Evolutionary conservation across 2,329 filamentous ascomycete genomes (phyloP), one percentile per base, ranked within the genome.

Genomic region (Colletotrichum liaoningense): DNA sequence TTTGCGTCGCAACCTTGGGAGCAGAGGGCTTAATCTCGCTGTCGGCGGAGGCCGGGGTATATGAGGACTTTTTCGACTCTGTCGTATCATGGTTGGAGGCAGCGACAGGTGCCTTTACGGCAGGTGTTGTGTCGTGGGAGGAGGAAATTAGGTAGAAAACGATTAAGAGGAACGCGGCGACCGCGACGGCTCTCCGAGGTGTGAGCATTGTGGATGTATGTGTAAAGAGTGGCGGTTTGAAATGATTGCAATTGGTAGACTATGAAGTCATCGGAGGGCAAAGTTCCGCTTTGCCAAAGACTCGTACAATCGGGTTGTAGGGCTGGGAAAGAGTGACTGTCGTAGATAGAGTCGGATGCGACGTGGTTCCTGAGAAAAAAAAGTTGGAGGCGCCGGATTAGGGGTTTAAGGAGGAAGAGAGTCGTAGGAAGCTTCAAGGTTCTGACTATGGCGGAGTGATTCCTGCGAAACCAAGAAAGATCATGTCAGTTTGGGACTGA

Each of bases 161-260:
- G 33, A 90, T 89, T 77, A 96, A 83, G 76, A 95, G 84, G 80
- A 92, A 89, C 77, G 90, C 88, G 60, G 94, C 93, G 68, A 92
- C 88, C 77, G 94, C 85, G 75, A 97, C 82, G 79, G 93, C 93
- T 83, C 93, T 93, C 79, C 92, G 90, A 80, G 94, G 94, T 79
- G 93, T 93, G 81, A 95, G 88, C 94, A 97, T 97, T 72, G 79
- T 85, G 80, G 28, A 28, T 26, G 63, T 49, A 24, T 24, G 33
- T 56, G 30, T 56, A 42, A 35, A 62, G 63, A 65, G 22, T 42
- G 59, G 28, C 60, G 19, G 11, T 26, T 56, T 55, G 35, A 16
- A 19, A 49, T 24, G 57, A 22, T 28, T 14, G 28, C 52, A 60
- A 67, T 42, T 24, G 58, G 33, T 16, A 24, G 28, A 59, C 58